Base-by-base conservation (phyloP, 768 basidiomycete genomes). In the Mycena rebaudengoi region DNA sequence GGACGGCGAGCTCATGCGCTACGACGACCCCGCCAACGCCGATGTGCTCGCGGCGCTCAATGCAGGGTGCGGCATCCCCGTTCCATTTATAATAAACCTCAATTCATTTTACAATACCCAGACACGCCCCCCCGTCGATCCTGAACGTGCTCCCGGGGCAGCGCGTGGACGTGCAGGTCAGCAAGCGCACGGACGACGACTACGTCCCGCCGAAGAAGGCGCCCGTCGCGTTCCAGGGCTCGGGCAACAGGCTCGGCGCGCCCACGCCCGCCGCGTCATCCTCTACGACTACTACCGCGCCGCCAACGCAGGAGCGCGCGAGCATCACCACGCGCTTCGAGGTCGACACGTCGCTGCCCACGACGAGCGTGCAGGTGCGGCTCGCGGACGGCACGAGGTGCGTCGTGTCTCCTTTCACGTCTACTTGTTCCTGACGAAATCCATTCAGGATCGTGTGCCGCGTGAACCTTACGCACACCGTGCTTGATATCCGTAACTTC, bases 381-480 rank as follows among this genome's bases (percentile, higher is more conserved):
- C 69, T 94, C 40, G 88, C 88, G 11, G 91, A 91, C 66, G 92
- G 92, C n/a, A 87, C 89, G 21, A 80, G 87, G 86, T 86, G 45
- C 7, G 73, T 67, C 7, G 23, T n/a, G n/a, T n/a, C n/a, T 62
- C 16, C 41, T 39, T 35, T 11, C 11, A 55, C 23, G 14, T 20
- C 29, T 32, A 30, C n/a, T 52, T 35, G 14, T 33, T 16, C 37
- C 21, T 23, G 14, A 48, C 26, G 20, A 3, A 5, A 32, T 7
- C 0, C 20, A 23, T 13, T n/a, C 48, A 88, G 89, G 65, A 79
- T 91, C 67, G 86, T 88, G 8, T 87, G 84, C 37, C 80, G 88
- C 49, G 88, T 92, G 86, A 94, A 94, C 72, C 77, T 90, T 49
- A 86, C 86, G 7, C 91, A 94, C 68, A 92, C 90, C 0, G 86